Base-by-base conservation (phyloP, 495 filamentous ascomycete genomes). In the Penicillium paxilli region DNA sequence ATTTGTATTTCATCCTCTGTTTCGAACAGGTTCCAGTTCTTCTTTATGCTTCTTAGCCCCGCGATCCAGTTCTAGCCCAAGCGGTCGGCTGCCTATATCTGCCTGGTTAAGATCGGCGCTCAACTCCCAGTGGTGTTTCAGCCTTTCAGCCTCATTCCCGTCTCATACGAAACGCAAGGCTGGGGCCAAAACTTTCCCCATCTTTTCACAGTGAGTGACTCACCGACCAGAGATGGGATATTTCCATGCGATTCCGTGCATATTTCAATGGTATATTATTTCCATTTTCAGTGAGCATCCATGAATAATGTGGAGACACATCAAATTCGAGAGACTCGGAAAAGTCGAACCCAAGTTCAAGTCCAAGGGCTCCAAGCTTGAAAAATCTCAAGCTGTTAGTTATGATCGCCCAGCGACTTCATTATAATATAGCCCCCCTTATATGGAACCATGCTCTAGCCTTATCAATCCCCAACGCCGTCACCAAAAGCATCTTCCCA, bases 401-500 rank as follows among this genome's bases (percentile, higher is more conserved):
- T n/a, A n/a, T n/a, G n/a, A n/a, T n/a, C n/a, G n/a, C n/a, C n/a
- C n/a, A n/a, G n/a, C n/a, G n/a, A n/a, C n/a, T n/a, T n/a, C 7
- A 44, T 61, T 42, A 69, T 19, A 76, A 50, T 44, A 60, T 30
- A 21, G 54, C 61, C 1, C 73, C 73, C 41, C 61, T 64, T 1
- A 51, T 33, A 20, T 58, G 45, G 50, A 80, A 71, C 80, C 80
- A 83, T 8, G 66, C 67, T 51, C 60, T 68, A 4, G 70, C 61
- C 58, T 73, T 64, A 45, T 79, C 73, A 35, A 77, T 66, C 0
- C 78, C 78, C 53, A 77, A 41, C 8, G 67, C 14, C 6, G 70
- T 66, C 5, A 72, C 69, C 52, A 83, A 54, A 1, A 80, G 20
- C 57, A 83, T 78, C 37, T 63, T 68, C 1, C 72, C 76, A 62